Evolutionary conservation across 306 rosid species (phyloP).

Genomic region (Argentina anserina): DNA sequence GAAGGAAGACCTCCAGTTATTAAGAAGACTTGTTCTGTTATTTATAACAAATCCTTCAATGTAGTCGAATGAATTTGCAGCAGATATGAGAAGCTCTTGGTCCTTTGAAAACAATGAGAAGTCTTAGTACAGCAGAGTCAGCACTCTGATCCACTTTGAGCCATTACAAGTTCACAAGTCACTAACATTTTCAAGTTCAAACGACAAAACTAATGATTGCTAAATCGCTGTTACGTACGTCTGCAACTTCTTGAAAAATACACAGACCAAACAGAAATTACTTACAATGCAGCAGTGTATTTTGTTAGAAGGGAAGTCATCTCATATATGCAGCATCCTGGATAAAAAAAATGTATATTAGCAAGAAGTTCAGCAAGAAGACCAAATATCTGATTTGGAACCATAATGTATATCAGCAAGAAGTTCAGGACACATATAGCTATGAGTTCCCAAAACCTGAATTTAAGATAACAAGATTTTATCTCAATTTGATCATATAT

Average conservation of each 20-base stretch:
- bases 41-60: too few species aligned
- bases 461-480: constrained; percentile 14
- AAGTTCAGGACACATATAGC: constrained; percentile 99
- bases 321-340: constrained; percentile 98
- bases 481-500: too few species aligned
- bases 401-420: constrained; percentile 99
- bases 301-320: constrained; percentile 88
- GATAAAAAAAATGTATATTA: too few species aligned
- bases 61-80: constrained; percentile 65
- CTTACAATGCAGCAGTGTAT: constrained; percentile 91
- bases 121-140: constrained; percentile 85
- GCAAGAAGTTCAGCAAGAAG: too few species aligned
- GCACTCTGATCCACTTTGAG: constrained; percentile 91
- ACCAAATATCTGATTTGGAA: constrained; percentile 99
- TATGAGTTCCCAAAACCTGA: constrained; percentile 98
- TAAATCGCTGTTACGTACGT: neutral
- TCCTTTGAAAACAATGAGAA: constrained; percentile 65
- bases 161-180: too few species aligned
- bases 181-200: neutral
- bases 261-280: neutral
- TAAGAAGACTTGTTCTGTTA: too few species aligned
- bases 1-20: too few species aligned
- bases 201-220: neutral
- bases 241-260: too few species aligned
- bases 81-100: constrained; percentile 79